These are phyloP conservation scores for Laetiporus sulphureus DNA, from an alignment of 1,284 basidiomycete genomes.

Conservation along the genomic window DNA sequence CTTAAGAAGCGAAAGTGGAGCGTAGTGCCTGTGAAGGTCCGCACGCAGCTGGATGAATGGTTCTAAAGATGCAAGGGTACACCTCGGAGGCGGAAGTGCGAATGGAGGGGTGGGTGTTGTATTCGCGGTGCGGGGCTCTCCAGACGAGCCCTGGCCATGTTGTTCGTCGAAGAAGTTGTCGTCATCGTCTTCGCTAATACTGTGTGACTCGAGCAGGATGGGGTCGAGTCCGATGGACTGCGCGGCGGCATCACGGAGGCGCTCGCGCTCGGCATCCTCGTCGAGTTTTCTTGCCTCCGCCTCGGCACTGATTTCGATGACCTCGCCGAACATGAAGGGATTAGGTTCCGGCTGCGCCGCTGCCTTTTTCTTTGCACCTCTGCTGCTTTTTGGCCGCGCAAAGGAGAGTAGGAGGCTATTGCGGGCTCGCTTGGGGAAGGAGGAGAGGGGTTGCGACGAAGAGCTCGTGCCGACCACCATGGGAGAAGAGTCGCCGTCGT, in stretches of 20 bases:
- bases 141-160: constrained; percentile 9
- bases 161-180: constrained; percentile 14
- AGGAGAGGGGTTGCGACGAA: constrained; percentile 10
- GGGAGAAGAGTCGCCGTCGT: constrained; percentile 14
- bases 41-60: constrained; percentile 46
- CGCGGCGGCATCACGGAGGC: constrained; percentile 66
- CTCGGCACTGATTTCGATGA: constrained; percentile 61
- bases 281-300: constrained; percentile 35
- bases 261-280: constrained; percentile 65
- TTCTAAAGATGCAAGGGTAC: constrained; percentile 39
- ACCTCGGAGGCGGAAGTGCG: constrained; percentile 52
- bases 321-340: constrained; percentile 48
- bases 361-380: constrained; percentile 35
- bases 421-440: constrained; percentile 18
- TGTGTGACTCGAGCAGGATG: constrained; percentile 23
- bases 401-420: constrained; percentile 23
- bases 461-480: constrained; percentile 11
- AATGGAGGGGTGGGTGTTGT: constrained; percentile 11
- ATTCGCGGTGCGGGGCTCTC: constrained; percentile 11
- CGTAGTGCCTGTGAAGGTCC: constrained; percentile 57
- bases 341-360: constrained; percentile 16
- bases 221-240: constrained; percentile 61
- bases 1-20: constrained; percentile 57
- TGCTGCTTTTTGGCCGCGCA: constrained; percentile 33
- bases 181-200: constrained; percentile 15